These are phyloP conservation scores for Nitzschia inconspicua DNA, from an alignment of 108 stramenopile species.

Conservation along the genomic window DNA sequence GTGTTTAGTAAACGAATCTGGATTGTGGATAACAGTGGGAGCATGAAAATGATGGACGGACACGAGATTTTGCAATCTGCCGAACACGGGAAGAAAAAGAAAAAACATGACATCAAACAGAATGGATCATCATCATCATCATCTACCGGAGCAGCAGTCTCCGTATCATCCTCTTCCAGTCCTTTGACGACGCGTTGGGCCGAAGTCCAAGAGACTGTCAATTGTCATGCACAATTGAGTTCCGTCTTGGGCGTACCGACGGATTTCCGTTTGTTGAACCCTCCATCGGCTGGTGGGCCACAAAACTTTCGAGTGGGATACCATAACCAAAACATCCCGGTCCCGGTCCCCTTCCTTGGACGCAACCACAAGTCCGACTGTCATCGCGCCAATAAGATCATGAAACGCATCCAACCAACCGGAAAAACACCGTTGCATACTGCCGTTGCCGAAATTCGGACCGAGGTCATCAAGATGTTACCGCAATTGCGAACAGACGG, in stretches of 20 bases:
- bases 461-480: constrained; percentile 1
- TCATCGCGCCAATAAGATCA: constrained; percentile 1
- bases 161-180: background rate
- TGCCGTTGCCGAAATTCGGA: background rate
- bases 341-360: background rate
- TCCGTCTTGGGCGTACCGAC: constrained; percentile 40
- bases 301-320: constrained; percentile 50
- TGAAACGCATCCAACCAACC: constrained; percentile 2
- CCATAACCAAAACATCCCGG: background rate
- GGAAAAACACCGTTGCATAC: constrained; percentile 5
- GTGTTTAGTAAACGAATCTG: constrained; percentile 42
- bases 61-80: constrained; percentile 21
- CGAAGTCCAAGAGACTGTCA: constrained; percentile 42
- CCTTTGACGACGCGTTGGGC: constrained; percentile 49
- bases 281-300: constrained; percentile 22
- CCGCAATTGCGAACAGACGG: constrained; percentile 6
- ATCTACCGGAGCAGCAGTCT: background rate
- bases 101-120: background rate
- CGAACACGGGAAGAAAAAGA: constrained; percentile 22
- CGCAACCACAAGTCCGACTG: constrained; percentile 1
- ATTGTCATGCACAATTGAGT: constrained; percentile 47
- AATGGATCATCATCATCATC: background rate
- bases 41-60: constrained; percentile 60
- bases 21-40: constrained; percentile 73
- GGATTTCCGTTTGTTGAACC: constrained; percentile 58